Evolutionary conservation across 371 early-diverging fungal species (phyloP), one percentile per base, ranked within the genome.

Genomic region (Apophysomyces elegans): DNA sequence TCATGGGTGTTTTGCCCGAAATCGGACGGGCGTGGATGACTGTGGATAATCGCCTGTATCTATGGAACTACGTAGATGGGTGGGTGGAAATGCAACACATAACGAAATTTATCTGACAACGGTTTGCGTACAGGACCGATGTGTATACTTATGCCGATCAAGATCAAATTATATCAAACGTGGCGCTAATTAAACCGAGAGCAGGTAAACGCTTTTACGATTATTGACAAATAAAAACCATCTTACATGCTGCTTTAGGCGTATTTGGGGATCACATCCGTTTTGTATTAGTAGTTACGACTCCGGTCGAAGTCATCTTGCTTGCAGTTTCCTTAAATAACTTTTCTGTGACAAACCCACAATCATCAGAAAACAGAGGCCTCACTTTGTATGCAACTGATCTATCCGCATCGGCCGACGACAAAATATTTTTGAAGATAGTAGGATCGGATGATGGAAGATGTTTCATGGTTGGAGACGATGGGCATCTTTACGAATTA

Each of bases 401-500:
- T 61, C 83, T 94, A 63, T 78, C 84, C 46, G 84, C 90, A 16
- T 79, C 93, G 0, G 80, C 93, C 3, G 94, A 96, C 65, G 86
- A 86, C 61, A 86, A 91, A n/a, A 83, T 79, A 16, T 90, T 96
- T 76, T 79, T 77, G 26, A 75, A 83, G 47, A 92, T 95, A 58
- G 78, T 74, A 5, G 91, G 93, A 7, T 88, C 94, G 0, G 73
- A 68, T 11, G 81, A 88, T 16, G 96, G 95, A 8, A 77, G 96
- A 8, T 61, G 97, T 21, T 95, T 97, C 46, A 86, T 95, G 86
- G 77, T 90, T 36, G 95, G 95, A 56, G 86, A 77, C 63, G 88
- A 92, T 67, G 95, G 95, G 26, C 79, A 87, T 54, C 67, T 98
- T 0, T 94, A 92, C 77, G 98, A 98, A 80, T 71, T 97, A 37